A percentile compares a stretch with the other conserved stretches of the same genome.
These are phyloP conservation scores for Heliamphora pulchella DNA, from an alignment of 179 eudicot species.

Conservation along the genomic window DNA sequence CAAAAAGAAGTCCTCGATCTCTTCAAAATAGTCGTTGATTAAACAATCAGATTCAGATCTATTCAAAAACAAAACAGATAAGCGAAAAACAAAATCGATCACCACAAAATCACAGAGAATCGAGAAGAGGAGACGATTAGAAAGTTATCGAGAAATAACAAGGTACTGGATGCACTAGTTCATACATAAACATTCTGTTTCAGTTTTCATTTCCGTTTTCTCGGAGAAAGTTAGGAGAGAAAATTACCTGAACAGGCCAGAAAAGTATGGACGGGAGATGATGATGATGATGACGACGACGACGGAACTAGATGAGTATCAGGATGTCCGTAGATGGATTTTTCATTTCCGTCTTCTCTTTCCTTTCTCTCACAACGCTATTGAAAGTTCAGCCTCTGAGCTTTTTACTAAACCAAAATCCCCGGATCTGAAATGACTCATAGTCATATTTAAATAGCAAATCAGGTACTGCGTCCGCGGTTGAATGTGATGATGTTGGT, in stretches of 20 bases:
- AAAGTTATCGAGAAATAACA: background rate
- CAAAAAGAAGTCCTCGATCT: background rate
- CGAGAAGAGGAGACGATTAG: background rate
- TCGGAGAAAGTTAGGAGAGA: constrained; percentile 4
- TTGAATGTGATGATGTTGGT: too few species aligned
- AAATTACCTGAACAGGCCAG: constrained; percentile 6
- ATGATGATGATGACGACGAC: too few species aligned
- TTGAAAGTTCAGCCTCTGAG: background rate
- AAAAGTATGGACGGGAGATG: background rate
- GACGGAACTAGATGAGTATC: too few species aligned
- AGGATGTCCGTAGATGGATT: background rate
- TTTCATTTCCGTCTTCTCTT: background rate
- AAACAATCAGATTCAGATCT: constrained; percentile 16
- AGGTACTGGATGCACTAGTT: too few species aligned
- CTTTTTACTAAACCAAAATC: constrained; percentile 9
- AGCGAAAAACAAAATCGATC: background rate
- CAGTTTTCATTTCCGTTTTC: background rate
- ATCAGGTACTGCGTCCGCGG: background rate
- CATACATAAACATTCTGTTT: background rate
- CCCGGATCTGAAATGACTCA: constrained; percentile 12
- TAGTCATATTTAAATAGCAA: background rate
- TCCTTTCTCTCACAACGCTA: background rate
- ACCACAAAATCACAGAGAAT: background rate
- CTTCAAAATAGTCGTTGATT: constrained; percentile 4
- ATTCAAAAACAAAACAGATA: constrained; percentile 7